Base-by-base conservation (phyloP, 2,329 filamentous ascomycete species). In the Colletotrichum sp. region DNA sequence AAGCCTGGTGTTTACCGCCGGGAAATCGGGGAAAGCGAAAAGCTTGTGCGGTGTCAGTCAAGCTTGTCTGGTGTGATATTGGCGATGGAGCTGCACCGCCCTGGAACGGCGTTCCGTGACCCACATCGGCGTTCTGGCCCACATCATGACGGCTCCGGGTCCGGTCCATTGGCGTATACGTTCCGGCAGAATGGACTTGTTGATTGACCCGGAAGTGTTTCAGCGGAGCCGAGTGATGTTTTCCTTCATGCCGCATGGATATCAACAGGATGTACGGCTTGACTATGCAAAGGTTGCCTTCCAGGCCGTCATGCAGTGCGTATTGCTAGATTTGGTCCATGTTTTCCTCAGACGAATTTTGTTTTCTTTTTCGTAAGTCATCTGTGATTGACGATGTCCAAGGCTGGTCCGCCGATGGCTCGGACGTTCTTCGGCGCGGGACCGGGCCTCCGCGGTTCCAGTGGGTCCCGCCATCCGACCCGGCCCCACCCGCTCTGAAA, bases 351-450 rank as follows among this genome's bases (percentile, higher is more conserved):
- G 13, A 15, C 32, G 12, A 7, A 34, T 15, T 34, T 2, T 15
- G n/a, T 18, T 18, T 16, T 38, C 6, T 16, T 38, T 16, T 16
- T 6, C 6, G 1, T 10, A n/a, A 2, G 0, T 6, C 8, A 43
- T n/a, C 1, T 48, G 9, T 21, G 18, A 48, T 0, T 48, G 8
- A 48, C 0, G 4, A 12, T 21, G 6, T 0, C 10, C 10, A 6
- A 3, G 3, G 43, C 18, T 21, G 10, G 43, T 12, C 1, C 6
- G n/a, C 6, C 0, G 10, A 3, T 48, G 3, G 10, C 2, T 8
- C 3, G 5, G 43, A 7, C n/a, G n/a, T 48, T 48, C 6, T 48
- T 1, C n/a, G 43, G n/a, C n/a, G 43, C 43, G 18, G n/a, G 6
- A 13, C n/a, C 18, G n/a, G 0, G 3, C 43, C 18, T 21, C 18